Percentiles rank a stretch among this genome's conserved stretches.
Conservation (phyloP, 805 yeast species). For the Starmerella kuoi region DNA sequence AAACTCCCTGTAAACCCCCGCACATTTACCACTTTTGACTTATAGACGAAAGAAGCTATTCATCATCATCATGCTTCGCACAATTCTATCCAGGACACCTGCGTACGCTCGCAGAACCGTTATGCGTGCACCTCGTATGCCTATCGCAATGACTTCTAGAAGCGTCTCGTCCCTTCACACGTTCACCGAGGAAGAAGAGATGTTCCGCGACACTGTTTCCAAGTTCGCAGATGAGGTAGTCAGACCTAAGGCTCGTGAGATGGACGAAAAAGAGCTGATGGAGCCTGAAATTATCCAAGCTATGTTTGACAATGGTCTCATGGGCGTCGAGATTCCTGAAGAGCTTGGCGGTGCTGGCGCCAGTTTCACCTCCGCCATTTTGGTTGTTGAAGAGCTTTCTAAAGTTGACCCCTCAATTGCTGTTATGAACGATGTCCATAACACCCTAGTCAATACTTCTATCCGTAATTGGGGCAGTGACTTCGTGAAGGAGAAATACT, state of each 20-base stretch:
- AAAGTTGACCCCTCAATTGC: slow-evolving; percentile 35
- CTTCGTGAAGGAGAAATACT: slow-evolving; percentile 30
- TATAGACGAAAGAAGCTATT: too few relatives aligned
- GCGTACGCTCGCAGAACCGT: too few relatives aligned
- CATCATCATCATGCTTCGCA: background rate
- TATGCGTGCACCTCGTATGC: too few relatives aligned
- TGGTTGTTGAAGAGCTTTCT: slow-evolving; percentile 36
- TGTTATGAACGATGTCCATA: slow-evolving; percentile 36
- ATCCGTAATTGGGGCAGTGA: slow-evolving; percentile 32
- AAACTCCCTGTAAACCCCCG: too few relatives aligned
- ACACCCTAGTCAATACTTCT: slow-evolving; percentile 35
- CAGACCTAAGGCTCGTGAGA: slow-evolving; percentile 31
- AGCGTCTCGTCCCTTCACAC: slow-evolving; percentile 22
- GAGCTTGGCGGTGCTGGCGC: slow-evolving; percentile 38
- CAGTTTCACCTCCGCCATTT: slow-evolving; percentile 34
- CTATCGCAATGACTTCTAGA: too few relatives aligned
- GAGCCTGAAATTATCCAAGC: slow-evolving; percentile 18
- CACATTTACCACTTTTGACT: too few relatives aligned
- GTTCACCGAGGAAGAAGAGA: slow-evolving; percentile 34
- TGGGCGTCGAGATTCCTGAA: slow-evolving; percentile 39
- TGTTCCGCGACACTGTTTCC: slow-evolving; percentile 33
- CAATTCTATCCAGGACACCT: background rate
- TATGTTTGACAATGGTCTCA: slow-evolving; percentile 32
- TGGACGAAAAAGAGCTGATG: slow-evolving; percentile 26
- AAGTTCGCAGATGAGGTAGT: slow-evolving; percentile 32